phyloP scores from a whole-genome alignment of 2,329 filamentous ascomycete species.

The Chaetomiaceae sp. region DNA sequence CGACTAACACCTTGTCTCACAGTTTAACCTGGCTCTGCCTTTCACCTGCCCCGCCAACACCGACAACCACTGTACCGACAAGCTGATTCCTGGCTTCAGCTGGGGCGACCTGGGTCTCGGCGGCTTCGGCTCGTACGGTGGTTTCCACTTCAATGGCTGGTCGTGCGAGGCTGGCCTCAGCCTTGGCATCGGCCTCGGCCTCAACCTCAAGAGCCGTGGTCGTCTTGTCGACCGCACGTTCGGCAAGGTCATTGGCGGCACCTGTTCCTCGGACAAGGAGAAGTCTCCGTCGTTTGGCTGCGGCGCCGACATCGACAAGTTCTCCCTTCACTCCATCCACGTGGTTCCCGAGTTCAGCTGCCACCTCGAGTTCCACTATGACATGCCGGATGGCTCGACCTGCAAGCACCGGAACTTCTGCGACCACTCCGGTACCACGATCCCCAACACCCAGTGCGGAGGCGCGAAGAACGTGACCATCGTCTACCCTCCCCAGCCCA shows the following conservation, averaged over 20 bases:
- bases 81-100: slow-evolving; percentile 65
- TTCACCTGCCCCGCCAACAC: slow-evolving; percentile 66
- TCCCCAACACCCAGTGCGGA: slow-evolving; percentile 86
- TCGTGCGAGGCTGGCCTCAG: slow-evolving; percentile 57
- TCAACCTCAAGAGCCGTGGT: slow-evolving; percentile 47
- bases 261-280: slow-evolving; percentile 39
- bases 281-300: slow-evolving; percentile 55
- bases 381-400: slow-evolving; percentile 71
- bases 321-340: slow-evolving; percentile 71
- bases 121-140: slow-evolving; percentile 58
- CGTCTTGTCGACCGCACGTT: slow-evolving; percentile 43
- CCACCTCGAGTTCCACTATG: slow-evolving; percentile 79
- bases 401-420: slow-evolving; percentile 76
- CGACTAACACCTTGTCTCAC: slow-evolving; percentile 16
- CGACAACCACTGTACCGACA: slow-evolving; percentile 68
- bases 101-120: slow-evolving; percentile 61
- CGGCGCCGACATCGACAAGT: slow-evolving; percentile 44
- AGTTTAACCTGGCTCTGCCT: slow-evolving; percentile 32
- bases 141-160: slow-evolving; percentile 70
- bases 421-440: slow-evolving; percentile 58
- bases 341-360: slow-evolving; percentile 68
- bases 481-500: slow-evolving; percentile 54
- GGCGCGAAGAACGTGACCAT: slow-evolving; percentile 79
- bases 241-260: slow-evolving; percentile 57
- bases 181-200: too few relatives aligned